These are phyloP conservation scores for Solanum commersonii DNA, from an alignment of 257 asterid species.

Conservation along the genomic window DNA sequence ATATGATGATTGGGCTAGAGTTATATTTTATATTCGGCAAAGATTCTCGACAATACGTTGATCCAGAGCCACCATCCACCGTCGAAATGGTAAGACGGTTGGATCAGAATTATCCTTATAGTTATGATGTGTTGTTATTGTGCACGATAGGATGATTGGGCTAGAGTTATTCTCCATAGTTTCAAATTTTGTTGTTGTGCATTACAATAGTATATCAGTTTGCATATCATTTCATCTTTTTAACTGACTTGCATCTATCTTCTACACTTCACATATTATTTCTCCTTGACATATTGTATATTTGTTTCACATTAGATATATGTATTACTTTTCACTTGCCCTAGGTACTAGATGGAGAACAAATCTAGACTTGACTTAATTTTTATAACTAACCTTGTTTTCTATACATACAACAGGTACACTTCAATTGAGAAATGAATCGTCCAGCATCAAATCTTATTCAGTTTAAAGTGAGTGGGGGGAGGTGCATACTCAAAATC, in stretches of 20 bases:
- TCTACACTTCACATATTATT: no score
- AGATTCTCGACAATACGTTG: background rate
- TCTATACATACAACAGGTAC: background rate
- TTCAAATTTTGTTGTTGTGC: no score
- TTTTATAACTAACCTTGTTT: no score
- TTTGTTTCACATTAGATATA: no score
- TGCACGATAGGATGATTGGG: no score
- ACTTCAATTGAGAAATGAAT: background rate
- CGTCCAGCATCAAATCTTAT: no score
- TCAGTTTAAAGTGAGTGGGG: no score
- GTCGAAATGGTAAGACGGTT: background rate
- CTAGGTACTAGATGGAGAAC: background rate
- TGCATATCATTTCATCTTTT: background rate
- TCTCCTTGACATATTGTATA: no score
- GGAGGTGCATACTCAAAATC: background rate
- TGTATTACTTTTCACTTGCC: background rate
- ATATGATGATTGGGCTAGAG: background rate
- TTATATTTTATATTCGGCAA: no score
- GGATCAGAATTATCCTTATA: no score
- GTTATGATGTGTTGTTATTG: background rate
- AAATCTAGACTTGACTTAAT: background rate
- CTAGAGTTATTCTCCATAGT: no score
- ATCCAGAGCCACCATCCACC: no score
- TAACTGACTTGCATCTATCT: background rate
- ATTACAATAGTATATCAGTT: background rate